A percentile compares a stretch with the other conserved stretches of the same genome.
These are phyloP conservation scores for Diaporthe longicolla DNA, from an alignment of 2,329 filamentous ascomycete genomes.

Conservation along the genomic window DNA sequence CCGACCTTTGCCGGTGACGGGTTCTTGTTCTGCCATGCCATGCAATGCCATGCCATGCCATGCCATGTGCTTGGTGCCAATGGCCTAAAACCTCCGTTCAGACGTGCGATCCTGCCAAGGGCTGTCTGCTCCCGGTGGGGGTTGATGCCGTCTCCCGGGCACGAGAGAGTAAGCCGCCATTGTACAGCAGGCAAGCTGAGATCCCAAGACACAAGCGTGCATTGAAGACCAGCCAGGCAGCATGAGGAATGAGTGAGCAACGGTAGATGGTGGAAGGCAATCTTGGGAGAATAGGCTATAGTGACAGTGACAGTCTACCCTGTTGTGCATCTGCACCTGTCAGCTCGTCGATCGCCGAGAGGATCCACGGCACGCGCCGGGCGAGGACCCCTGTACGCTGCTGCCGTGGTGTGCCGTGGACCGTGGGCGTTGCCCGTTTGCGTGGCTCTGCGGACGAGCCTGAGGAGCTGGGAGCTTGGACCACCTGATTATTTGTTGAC, in stretches of 20 bases:
- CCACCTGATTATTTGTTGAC: constrained; percentile 39
- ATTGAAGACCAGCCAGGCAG: background rate
- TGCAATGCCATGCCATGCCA: constrained; percentile 8
- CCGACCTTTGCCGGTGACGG: background rate
- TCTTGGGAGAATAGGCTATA: constrained; percentile 7
- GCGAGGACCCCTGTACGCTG: constrained; percentile 7
- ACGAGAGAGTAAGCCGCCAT: background rate
- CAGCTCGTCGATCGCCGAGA: constrained; percentile 9
- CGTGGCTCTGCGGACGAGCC: too few relatives aligned
- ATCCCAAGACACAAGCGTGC: background rate
- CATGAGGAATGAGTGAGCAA: background rate
- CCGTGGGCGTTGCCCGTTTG: too few relatives aligned
- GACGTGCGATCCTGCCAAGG: background rate
- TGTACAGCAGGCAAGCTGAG: background rate
- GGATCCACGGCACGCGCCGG: constrained; percentile 22
- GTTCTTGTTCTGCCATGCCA: background rate
- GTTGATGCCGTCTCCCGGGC: background rate
- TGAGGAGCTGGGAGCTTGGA: constrained; percentile 22
- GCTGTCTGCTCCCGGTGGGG: background rate
- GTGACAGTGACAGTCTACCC: background rate
- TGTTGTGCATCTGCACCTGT: background rate
- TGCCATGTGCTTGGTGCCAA: background rate
- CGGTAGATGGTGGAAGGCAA: background rate
- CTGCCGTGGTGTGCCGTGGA: too few relatives aligned
- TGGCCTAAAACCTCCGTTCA: background rate